Percentiles rank a stretch among this genome's conserved stretches.
phyloP scores from a whole-genome alignment of 495 filamentous ascomycete genomes.

The Penicillium crystallinum region DNA sequence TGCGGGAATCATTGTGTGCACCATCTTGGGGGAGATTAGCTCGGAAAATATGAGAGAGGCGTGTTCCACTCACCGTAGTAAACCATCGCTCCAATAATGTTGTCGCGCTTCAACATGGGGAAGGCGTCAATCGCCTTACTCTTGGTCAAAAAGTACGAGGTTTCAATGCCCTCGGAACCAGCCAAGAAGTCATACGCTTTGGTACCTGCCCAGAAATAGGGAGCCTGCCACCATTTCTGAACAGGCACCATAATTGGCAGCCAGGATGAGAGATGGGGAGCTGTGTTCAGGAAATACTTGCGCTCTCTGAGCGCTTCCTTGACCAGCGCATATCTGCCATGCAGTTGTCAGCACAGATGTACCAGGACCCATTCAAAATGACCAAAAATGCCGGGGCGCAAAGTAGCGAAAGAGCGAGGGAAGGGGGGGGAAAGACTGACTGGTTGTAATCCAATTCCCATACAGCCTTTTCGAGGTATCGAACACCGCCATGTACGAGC shows the following conservation, averaged over 20 bases:
- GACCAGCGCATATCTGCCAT: slow-evolving; percentile 70
- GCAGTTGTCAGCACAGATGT: slow-evolving; percentile 12
- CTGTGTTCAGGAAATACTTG: slow-evolving; percentile 92
- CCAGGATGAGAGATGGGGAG: slow-evolving; percentile 91
- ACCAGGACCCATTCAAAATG: too few species aligned
- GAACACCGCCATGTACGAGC: slow-evolving; percentile 91
- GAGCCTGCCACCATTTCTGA: slow-evolving; percentile 94
- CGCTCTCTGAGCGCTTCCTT: slow-evolving; percentile 93
- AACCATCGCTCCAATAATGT: slow-evolving; percentile 83
- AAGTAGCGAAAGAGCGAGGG: not conserved
- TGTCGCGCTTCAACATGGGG: slow-evolving; percentile 90
- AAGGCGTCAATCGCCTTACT: slow-evolving; percentile 94
- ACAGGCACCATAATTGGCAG: slow-evolving; percentile 97
- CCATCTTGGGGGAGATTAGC: slow-evolving; percentile 54
- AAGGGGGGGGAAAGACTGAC: slow-evolving; percentile 29
- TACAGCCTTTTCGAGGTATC: slow-evolving; percentile 95
- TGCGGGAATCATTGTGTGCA: slow-evolving; percentile 95
- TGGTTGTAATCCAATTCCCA: slow-evolving; percentile 96
- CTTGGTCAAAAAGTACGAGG: slow-evolving; percentile 91
- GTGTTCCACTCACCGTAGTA: slow-evolving; percentile 68
- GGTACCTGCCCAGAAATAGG: slow-evolving; percentile 95
- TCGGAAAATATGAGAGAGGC: not conserved
- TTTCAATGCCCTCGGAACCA: slow-evolving; percentile 94
- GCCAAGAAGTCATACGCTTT: slow-evolving; percentile 94
- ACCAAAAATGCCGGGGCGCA: too few species aligned